These are phyloP conservation scores for Syncephalis fuscata DNA, from an alignment of 371 early-diverging fungal genomes.

Conservation along the genomic window DNA sequence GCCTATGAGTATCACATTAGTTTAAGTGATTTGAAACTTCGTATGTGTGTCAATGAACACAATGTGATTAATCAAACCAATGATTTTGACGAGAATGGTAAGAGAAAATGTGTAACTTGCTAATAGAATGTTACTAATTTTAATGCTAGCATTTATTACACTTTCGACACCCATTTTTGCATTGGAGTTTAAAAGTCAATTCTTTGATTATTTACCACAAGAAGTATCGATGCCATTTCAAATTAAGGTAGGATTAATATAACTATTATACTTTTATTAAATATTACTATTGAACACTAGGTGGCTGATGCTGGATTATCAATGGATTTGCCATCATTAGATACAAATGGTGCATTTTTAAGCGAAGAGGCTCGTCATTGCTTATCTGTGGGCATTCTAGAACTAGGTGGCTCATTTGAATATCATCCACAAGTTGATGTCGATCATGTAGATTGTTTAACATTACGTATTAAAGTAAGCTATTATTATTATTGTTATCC, in stretches of 20 bases:
- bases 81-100: constrained; percentile 64
- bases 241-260: constrained; percentile 20
- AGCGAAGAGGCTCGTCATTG: constrained; percentile 33
- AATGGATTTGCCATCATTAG: constrained; percentile 44
- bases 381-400: constrained; percentile 25
- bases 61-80: constrained; percentile 71
- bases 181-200: too few relatives aligned
- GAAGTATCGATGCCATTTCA: constrained; percentile 32
- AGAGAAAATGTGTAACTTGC: too few relatives aligned
- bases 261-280: background rate
- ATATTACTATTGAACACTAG: background rate
- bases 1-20: constrained; percentile 34
- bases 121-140: too few relatives aligned
- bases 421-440: constrained; percentile 37
- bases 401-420: constrained; percentile 40
- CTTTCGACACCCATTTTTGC: too few relatives aligned
- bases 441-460: constrained; percentile 36
- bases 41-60: constrained; percentile 59
- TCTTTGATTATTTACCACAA: constrained; percentile 20
- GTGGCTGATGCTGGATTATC: constrained; percentile 7
- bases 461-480: constrained; percentile 38
- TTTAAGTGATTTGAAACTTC: constrained; percentile 31
- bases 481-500: background rate
- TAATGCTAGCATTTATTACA: too few relatives aligned
- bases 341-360: constrained; percentile 52